These are phyloP conservation scores for Ceratobasidium sp. DNA, from an alignment of 1,284 basidiomycete species.

Conservation along the genomic window DNA sequence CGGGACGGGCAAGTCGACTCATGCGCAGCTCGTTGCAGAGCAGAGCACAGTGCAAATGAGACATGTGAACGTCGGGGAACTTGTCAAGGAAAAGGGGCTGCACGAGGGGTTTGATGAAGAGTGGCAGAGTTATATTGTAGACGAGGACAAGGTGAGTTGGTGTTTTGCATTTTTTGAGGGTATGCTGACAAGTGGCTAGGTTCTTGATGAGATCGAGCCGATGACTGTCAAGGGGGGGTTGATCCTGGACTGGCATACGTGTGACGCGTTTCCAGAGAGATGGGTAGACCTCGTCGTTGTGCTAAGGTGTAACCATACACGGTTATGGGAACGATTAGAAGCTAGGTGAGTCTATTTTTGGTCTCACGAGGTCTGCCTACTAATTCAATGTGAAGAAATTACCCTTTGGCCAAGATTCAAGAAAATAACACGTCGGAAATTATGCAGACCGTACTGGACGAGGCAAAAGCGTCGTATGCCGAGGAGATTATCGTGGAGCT, in stretches of 20 bases:
- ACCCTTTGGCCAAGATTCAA: conserved; percentile 93
- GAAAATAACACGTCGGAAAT: conserved; percentile 99
- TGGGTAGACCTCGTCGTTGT: conserved; percentile 99
- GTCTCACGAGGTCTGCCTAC: background rate
- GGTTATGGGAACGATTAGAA: conserved; percentile 95
- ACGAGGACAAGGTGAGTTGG: conserved; percentile 87
- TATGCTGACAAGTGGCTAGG: conserved; percentile 2
- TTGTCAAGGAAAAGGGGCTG: conserved; percentile 86
- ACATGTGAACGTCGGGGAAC: conserved; percentile 91
- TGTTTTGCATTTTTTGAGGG: background rate
- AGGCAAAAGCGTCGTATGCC: conserved; percentile 89
- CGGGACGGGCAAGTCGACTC: conserved; percentile 90
- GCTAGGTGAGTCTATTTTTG: conserved; percentile 74
- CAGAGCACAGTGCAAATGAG: conserved; percentile 75
- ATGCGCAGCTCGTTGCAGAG: conserved; percentile 81
- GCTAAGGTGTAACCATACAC: conserved; percentile 87
- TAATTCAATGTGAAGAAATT: conserved; percentile 70
- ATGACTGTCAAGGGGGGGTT: conserved; percentile 77
- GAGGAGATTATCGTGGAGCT: conserved; percentile 90
- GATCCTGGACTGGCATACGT: conserved; percentile 98
- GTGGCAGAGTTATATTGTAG: conserved; percentile 94
- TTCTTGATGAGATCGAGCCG: conserved; percentile 87
- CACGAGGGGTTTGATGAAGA: conserved; percentile 92
- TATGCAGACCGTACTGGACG: conserved; percentile 92
- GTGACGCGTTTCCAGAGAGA: conserved; percentile 93